Base-by-base conservation (phyloP, 108 stramenopile genomes). In the Hondaea fermentalgiana region DNA sequence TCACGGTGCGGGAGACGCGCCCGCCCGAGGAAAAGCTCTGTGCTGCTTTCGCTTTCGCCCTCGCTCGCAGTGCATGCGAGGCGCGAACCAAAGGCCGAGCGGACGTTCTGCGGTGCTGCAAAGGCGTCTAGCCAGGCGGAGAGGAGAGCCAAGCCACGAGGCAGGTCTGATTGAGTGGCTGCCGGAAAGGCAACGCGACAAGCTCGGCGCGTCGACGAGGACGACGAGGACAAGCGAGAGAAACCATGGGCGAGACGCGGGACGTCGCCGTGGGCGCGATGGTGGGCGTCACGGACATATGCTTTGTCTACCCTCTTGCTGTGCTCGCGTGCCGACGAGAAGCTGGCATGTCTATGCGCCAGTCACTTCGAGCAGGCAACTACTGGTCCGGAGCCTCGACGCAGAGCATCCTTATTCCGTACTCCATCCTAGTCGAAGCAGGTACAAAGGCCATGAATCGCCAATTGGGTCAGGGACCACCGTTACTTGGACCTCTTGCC, bases 291-390 rank as follows among this genome's bases (percentile, higher is more conserved):
- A 83, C 76, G 45, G 76, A 83, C 76, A 47, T 83, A 19, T 21
- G 23, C 76, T 53, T 53, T 12, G 76, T 83, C 23, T 83, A 83
- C 76, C 76, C 76, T 43, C 51, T 83, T 1, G 76, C 76, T 6
- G 76, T 83, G 76, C 76, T 83, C 43, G 76, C 76, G 25, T 83
- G 76, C 76, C 45, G 76, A 12, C 45, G 76, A 12, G 76, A 83
- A 23, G 76, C 76, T 83, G 76, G 76, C 76, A 83, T 83, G 76
- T 45, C 23, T 4, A 53, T 83, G 49, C 45, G 23, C 2, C 49
- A 83, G 51, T 43, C 76, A 23, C 6, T 83, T 47, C 43, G 19
- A 23, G 76, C 76, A 12, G 17, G 76, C 43, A 47, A 28, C 44
- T 53, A 45, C 49, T 83, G 76, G 76, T 83, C 76, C 25, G 76